Base-by-base conservation (phyloP, 2,329 filamentous ascomycete species). In the Graphiopsis chlorocephala region DNA sequence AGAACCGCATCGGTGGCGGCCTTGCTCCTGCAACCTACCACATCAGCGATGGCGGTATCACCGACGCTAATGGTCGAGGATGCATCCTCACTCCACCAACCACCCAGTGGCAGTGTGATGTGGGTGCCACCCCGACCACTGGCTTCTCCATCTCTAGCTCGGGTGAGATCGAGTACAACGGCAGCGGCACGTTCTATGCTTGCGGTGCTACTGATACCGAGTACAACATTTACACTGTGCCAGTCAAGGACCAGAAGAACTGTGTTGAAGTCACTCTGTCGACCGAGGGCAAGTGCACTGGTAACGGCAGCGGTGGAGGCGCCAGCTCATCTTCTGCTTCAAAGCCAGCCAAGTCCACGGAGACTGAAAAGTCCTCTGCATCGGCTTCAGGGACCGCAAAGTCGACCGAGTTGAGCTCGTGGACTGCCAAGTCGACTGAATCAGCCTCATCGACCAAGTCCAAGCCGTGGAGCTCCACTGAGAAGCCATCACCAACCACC, bases 21-120 rank as follows among this genome's bases (percentile, higher is more conserved):
- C 64, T 64, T 14, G 61, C 71, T 23, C 77, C 25, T 74, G 81
- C 81, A 15, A 78, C 81, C 10, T 90, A 85, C 73, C 86, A 81
- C 64, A 78, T 79, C 17, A 80, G 81, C 60, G 82, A 84, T 52
- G 78, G 74, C 25, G 71, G 68, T 10, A 81, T 90, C 66, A 84
- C 79, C 20, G 88, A 90, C 72, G 74, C 77, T 56, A 79, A 80
- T 56, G 83, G 83, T 52, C 81, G 85, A 64, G 86, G 87, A 23
- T 90, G 88, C 72, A 87, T 88, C 75, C 78, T 89, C 71, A 89
- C 87, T 67, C 80, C 82, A 47, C 82, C 84, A 0, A 86, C 85
- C 1, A 82, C 80, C 29, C 84, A 88, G 56, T 84, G 86, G 65
- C 86, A 89, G 72, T 89, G 88, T 70, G 87, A 90, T 68, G 68